Evolutionary conservation across 441 rosid species (phyloP).

Genomic region (Gossypium aridum): DNA sequence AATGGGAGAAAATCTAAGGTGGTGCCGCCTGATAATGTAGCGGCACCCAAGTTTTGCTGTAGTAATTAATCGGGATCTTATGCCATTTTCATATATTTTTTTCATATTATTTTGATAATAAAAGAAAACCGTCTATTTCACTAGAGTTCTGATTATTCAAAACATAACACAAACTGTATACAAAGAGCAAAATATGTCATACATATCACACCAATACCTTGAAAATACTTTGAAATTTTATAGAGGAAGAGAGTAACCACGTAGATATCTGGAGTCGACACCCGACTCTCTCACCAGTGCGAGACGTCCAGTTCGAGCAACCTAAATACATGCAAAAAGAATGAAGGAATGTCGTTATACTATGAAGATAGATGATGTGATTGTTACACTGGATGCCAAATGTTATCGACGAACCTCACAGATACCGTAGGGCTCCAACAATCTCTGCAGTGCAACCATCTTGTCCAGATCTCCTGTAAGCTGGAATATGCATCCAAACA

Average conservation of each 20-base stretch:
- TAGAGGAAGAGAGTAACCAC: constrained; percentile 77
- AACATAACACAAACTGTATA: background rate
- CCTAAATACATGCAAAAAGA: constrained; percentile 29
- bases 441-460: constrained; percentile 92
- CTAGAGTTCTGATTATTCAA: background rate
- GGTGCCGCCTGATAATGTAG: too few relatives aligned
- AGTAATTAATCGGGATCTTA: too few relatives aligned
- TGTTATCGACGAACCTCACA: constrained; percentile 67
- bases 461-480: constrained; percentile 90
- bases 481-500: constrained; percentile 34
- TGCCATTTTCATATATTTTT: too few relatives aligned
- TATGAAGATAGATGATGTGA: background rate
- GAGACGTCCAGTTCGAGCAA: constrained; percentile 83
- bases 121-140: too few relatives aligned
- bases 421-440: constrained; percentile 92
- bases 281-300: constrained; percentile 85
- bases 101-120: too few relatives aligned
- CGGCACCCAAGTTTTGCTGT: too few relatives aligned
- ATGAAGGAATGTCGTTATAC: background rate
- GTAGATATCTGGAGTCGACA: constrained; percentile 78
- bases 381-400: background rate
- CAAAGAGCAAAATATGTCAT: too few relatives aligned
- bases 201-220: background rate
- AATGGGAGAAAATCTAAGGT: too few relatives aligned
- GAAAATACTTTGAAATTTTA: constrained; percentile 6